Percentiles rank a stretch among this genome's conserved stretches.
These are phyloP conservation scores for Casuarina equisetifolia DNA, from an alignment of 306 rosid genomes.

Conservation along the genomic window DNA sequence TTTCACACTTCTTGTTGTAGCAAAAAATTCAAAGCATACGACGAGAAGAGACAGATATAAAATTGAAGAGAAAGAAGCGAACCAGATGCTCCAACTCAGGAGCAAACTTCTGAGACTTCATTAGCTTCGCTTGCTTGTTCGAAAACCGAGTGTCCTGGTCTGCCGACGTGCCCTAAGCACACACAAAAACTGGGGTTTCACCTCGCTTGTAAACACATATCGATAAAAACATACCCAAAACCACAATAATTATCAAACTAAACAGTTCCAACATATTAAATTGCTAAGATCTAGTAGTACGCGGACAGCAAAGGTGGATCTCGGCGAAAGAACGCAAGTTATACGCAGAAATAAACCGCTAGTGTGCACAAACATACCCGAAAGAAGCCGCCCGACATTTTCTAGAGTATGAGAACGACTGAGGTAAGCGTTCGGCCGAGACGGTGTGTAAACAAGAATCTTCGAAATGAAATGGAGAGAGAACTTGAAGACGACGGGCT, in stretches of 20 bases:
- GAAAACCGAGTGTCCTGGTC: constrained; percentile 98
- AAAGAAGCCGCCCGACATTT: constrained; percentile 98
- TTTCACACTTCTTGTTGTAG: constrained; percentile 9
- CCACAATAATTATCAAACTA: neutral
- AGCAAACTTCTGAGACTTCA: constrained; percentile 96
- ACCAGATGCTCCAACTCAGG: constrained; percentile 95
- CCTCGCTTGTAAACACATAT: neutral
- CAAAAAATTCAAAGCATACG: constrained; percentile 1
- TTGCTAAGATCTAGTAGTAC: constrained; percentile 27
- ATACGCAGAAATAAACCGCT: neutral
- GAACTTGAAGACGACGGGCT: constrained; percentile 7
- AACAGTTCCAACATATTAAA: neutral
- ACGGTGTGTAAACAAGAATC: constrained; percentile 24
- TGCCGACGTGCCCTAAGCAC: constrained; percentile 82
- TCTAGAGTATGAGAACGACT: constrained; percentile 40
- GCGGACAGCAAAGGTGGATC: constrained; percentile 20
- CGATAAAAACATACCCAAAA: neutral
- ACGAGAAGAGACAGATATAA: neutral
- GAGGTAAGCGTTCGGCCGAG: constrained; percentile 22
- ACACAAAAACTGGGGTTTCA: constrained; percentile 23
- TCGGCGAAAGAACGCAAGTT: neutral
- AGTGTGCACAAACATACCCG: constrained; percentile 48
- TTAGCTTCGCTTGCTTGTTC: constrained; percentile 91
- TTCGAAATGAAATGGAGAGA: neutral
- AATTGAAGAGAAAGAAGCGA: constrained; percentile 25